These are phyloP conservation scores for Colletotrichum sp. DNA, from an alignment of 2,329 filamentous ascomycete species.

Conservation along the genomic window DNA sequence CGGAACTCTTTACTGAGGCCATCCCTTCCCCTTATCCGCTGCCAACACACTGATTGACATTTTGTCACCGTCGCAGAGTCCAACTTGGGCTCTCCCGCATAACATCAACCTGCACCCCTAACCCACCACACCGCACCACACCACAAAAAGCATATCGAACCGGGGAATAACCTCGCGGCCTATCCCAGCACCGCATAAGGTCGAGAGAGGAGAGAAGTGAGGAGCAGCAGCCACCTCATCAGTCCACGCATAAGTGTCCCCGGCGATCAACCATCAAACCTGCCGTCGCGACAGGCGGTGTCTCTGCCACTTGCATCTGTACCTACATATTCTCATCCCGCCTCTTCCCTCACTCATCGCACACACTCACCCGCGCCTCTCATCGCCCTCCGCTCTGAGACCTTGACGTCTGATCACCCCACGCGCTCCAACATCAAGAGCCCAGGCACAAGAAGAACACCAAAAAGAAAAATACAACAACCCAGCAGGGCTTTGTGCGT, in stretches of 20 bases:
- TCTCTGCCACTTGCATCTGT: not conserved
- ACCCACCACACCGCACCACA: constrained; percentile 7
- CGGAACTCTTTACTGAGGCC: not conserved
- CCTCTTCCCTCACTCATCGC: not conserved
- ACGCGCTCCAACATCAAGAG: not conserved
- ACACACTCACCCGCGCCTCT: not conserved
- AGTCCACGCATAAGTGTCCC: not conserved
- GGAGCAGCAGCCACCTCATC: constrained; percentile 9
- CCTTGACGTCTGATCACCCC: not conserved
- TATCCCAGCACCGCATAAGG: constrained; percentile 4
- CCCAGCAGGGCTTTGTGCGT: not conserved
- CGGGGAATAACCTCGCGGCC: not conserved
- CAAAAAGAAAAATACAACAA: not conserved
- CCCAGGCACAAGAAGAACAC: not conserved
- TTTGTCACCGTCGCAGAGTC: not conserved
- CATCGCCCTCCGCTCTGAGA: not conserved
- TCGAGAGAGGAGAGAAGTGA: not conserved
- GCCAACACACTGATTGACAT: constrained; percentile 16
- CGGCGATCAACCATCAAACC: constrained; percentile 1
- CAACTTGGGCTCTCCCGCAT: not conserved
- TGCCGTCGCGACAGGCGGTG: not conserved
- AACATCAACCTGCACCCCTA: not conserved
- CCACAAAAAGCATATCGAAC: not conserved
- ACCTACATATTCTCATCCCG: constrained; percentile 4
- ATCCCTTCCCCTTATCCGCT: not conserved